These are phyloP conservation scores for Lentinula novae-zelandiae DNA, from an alignment of 1,284 basidiomycete genomes.

Conservation along the genomic window DNA sequence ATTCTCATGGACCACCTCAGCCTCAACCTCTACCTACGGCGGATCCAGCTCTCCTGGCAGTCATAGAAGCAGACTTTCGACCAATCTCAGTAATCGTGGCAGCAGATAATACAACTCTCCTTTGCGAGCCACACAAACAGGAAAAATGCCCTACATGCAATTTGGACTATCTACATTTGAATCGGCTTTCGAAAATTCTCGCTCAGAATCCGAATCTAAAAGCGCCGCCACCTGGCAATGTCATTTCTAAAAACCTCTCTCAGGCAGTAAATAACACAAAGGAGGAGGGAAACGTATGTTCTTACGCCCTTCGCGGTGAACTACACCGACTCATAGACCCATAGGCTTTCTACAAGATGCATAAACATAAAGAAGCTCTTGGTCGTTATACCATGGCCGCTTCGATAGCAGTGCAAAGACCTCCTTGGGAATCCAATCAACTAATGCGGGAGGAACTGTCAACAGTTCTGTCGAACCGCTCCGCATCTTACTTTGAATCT, in stretches of 20 bases:
- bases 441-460: constrained; percentile 88
- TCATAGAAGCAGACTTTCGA: constrained; percentile 71
- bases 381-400: constrained; percentile 83
- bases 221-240: constrained; percentile 79
- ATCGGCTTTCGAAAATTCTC: constrained; percentile 71
- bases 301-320: constrained; percentile 4
- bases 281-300: constrained; percentile 84
- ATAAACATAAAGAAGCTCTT: constrained; percentile 75
- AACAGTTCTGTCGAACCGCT: constrained; percentile 87
- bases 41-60: constrained; percentile 68
- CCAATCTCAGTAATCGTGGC: constrained; percentile 56
- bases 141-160: constrained; percentile 72
- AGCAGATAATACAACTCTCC: constrained; percentile 42
- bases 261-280: constrained; percentile 75
- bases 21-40: constrained; percentile 45
- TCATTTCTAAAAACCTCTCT: constrained; percentile 72
- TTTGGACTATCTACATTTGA: constrained; percentile 68
- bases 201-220: constrained; percentile 66
- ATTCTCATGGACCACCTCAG: constrained; percentile 33
- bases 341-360: constrained; percentile 74
- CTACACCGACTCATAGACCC: constrained; percentile 8
- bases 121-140: constrained; percentile 60
- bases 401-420: constrained; percentile 77
- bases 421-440: constrained; percentile 86
- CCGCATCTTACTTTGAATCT: constrained; percentile 78